Base-by-base conservation (phyloP, 192 early-diverging fungal genomes). In the Helicostylum pulchrum region DNA sequence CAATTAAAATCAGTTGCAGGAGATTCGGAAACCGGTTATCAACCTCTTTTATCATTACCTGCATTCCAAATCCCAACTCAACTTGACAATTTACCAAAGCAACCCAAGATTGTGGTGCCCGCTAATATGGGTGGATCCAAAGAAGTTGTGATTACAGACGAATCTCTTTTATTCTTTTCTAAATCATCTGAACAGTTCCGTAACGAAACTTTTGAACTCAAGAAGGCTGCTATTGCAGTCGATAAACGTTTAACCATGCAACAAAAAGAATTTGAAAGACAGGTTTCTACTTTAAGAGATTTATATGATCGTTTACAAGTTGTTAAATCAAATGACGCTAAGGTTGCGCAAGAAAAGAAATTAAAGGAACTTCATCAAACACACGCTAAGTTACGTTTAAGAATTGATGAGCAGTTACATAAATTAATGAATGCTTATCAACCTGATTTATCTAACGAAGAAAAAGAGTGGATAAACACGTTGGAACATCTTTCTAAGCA, bases 341-440 rank as follows among this genome's bases (percentile, higher is more conserved):
- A 81, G 53, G 72, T 77, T 58, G 77, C 79, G 57, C 70, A 50
- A 55, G 64, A 74, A 64, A 63, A 62, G 23, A 75, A 79, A 54
- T 68, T 83, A 32, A 75, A 74, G 62, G 74, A 53, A 57, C 53
- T 77, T 52, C 75, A 45, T 48, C 65, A 46, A n/a, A 81, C 62
- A 60, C 62, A 68, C 19, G 64, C 60, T 32, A 78, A 67, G 30
- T 65, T 85, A 53, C 64, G 72, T 7, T 62, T 79, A 45, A 83
- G 83, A 6, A 79, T 79, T 1, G 88, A 91, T 53, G 73, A 73
- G 10, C 60, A 88, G 26, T 63, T 92, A 54, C 84, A 84, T 30
- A 81, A 85, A 63, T 55, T 90, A 32, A 82, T 85, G 49, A 82
- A 83, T 45, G 72, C 73, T 14, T 77, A 76, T 47, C 85, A 89